These are phyloP conservation scores for Terfezia claveryi DNA, from an alignment of 495 filamentous ascomycete species.

Conservation along the genomic window DNA sequence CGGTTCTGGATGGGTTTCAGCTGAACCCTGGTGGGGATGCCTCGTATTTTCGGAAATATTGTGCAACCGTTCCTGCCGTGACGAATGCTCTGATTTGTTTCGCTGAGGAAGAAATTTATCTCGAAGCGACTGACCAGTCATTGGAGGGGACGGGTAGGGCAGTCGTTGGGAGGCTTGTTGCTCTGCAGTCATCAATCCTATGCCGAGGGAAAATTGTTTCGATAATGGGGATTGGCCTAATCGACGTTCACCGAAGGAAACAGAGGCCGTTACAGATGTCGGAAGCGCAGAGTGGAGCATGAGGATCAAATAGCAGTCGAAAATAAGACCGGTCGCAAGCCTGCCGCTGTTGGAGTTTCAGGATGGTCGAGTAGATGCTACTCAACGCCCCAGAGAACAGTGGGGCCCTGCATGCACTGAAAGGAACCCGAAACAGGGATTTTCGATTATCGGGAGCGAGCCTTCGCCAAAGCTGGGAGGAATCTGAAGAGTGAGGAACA, in stretches of 20 bases:
- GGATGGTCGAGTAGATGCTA: neutral
- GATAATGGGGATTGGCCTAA: conserved; percentile 32
- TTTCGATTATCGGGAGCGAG: neutral
- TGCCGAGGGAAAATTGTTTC: conserved; percentile 46
- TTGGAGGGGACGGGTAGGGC: conserved; percentile 60
- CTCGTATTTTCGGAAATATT: conserved; percentile 1
- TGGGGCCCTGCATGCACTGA: neutral
- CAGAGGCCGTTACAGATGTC: conserved; percentile 6
- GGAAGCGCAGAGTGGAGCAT: conserved; percentile 12
- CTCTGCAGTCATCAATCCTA: conserved; percentile 45
- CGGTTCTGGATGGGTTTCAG: conserved; percentile 16
- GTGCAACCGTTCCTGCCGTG: conserved; percentile 4
- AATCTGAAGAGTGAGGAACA: conserved; percentile 16
- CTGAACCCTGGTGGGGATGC: conserved; percentile 2
- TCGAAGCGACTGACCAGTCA: conserved; percentile 40
- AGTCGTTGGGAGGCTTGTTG: conserved; percentile 39
- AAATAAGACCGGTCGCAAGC: neutral
- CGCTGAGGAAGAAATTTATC: neutral
- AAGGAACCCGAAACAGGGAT: neutral
- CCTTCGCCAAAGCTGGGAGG: neutral
- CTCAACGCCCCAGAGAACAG: neutral
- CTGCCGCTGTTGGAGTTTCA: neutral
- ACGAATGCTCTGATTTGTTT: neutral
- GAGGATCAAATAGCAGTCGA: conserved; percentile 11
- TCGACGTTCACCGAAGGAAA: conserved; percentile 38